Percentiles rank a stretch among this genome's conserved stretches.
These are phyloP conservation scores for Aspergillus olivimuriae DNA, from an alignment of 495 filamentous ascomycete species.

Conservation along the genomic window DNA sequence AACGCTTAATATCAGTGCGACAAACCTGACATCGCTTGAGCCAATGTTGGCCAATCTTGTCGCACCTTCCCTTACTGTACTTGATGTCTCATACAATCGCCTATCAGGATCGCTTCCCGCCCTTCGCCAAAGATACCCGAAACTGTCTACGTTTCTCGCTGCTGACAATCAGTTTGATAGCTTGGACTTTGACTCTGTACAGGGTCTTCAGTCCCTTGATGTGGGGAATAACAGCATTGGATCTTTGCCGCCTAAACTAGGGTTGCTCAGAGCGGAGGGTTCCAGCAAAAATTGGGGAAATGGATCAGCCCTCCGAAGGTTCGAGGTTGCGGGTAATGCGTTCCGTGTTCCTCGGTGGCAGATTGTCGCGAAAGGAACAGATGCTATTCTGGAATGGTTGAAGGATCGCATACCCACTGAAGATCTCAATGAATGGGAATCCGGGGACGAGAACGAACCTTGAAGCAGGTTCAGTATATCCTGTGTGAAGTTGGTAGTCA, in stretches of 20 bases:
- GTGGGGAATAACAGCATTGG: slow-evolving; percentile 77
- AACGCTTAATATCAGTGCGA: slow-evolving; percentile 64
- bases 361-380: slow-evolving; percentile 80
- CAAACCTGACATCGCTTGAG: slow-evolving; percentile 59
- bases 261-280: slow-evolving; percentile 55
- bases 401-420: slow-evolving; percentile 68
- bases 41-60: slow-evolving; percentile 56
- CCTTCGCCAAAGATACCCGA: slow-evolving; percentile 54
- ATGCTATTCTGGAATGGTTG: slow-evolving; percentile 77
- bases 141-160: slow-evolving; percentile 58
- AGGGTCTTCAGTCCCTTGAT: slow-evolving; percentile 70
- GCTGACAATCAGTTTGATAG: slow-evolving; percentile 71
- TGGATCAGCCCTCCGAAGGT: slow-evolving; percentile 36
- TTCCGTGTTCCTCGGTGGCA: slow-evolving; percentile 86
- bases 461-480: no score
- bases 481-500: no score
- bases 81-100: slow-evolving; percentile 77
- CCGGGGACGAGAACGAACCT: slow-evolving; percentile 11
- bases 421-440: slow-evolving; percentile 42
- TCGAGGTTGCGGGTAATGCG: slow-evolving; percentile 70
- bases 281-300: slow-evolving; percentile 30
- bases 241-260: slow-evolving; percentile 68
- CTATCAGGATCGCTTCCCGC: slow-evolving; percentile 57
- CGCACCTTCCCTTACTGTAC: slow-evolving; percentile 63
- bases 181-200: slow-evolving; percentile 64